phyloP scores from a whole-genome alignment of 2,329 filamentous ascomycete species.

The Fusarium sublunatum region DNA sequence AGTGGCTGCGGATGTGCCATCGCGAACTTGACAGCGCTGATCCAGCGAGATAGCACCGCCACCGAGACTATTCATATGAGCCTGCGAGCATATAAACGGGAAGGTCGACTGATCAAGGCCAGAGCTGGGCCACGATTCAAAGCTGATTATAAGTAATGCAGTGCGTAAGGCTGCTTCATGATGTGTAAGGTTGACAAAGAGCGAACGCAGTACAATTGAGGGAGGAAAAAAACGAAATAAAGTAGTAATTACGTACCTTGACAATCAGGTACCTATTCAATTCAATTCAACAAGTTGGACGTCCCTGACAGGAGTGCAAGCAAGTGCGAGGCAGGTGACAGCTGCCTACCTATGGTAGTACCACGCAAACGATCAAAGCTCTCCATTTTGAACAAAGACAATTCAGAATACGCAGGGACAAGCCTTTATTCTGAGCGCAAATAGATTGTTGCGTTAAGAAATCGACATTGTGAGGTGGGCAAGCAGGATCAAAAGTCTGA shows the following conservation, averaged over 20 bases:
- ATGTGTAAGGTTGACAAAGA: neutral
- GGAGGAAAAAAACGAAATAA: neutral
- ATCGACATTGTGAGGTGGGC: too few relatives aligned
- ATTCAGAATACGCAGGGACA: too few relatives aligned
- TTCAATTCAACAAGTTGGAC: neutral
- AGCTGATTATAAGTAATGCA: constrained; percentile 21
- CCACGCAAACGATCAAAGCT: neutral
- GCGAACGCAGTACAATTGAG: neutral
- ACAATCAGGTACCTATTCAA: neutral
- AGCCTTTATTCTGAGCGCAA: too few relatives aligned
- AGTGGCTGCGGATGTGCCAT: constrained; percentile 32
- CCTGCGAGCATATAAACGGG: neutral
- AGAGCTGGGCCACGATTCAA: neutral
- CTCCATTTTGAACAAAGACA: neutral
- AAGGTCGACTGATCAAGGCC: neutral
- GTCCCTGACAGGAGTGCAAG: constrained; percentile 15
- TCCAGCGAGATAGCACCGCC: neutral
- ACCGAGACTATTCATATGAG: neutral
- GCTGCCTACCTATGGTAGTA: neutral
- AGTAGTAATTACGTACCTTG: neutral
- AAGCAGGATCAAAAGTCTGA: too few relatives aligned
- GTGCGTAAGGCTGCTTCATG: constrained; percentile 23
- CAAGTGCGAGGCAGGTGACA: constrained; percentile 42
- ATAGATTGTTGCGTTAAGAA: too few relatives aligned
- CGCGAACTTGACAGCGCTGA: neutral